Percentiles rank a stretch among this genome's conserved stretches.
Evolutionary conservation across 331 rosid species (phyloP).

Genomic region (Malus hybrid): DNA sequence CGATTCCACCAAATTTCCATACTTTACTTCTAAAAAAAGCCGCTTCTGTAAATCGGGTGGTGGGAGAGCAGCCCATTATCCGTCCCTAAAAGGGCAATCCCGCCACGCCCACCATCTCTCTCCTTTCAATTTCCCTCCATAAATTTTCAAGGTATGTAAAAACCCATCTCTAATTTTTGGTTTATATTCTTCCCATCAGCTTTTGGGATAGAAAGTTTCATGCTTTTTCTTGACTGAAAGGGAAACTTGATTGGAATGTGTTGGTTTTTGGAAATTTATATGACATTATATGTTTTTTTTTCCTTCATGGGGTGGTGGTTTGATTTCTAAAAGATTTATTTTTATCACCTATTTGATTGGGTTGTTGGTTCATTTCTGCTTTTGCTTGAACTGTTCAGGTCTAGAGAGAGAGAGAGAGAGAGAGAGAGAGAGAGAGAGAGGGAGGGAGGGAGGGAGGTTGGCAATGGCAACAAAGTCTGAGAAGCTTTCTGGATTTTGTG

Average conservation of each 20-base stretch:
- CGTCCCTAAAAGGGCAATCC: neutral
- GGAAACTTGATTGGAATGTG: neutral
- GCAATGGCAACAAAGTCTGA: constrained; percentile 44
- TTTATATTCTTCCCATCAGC: neutral
- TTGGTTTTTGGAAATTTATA: neutral
- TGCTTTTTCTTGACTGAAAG: neutral
- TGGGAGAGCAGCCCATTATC: constrained; percentile 5
- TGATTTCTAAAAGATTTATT: neutral
- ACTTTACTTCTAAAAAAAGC: neutral
- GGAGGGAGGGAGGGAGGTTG: constrained; percentile 13
- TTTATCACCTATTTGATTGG: neutral
- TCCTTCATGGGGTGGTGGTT: neutral
- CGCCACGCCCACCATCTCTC: neutral
- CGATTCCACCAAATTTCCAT: neutral
- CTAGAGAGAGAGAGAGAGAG: neutral
- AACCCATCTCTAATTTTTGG: neutral
- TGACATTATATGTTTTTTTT: neutral
- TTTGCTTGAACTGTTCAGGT: neutral
- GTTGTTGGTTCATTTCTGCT: neutral
- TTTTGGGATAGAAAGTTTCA: neutral
- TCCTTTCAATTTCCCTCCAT: neutral
- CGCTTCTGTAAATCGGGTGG: neutral
- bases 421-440: neutral
- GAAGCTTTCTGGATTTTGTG: constrained; percentile 62
- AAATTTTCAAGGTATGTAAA: neutral